Evolutionary conservation across 495 filamentous ascomycete genomes (phyloP), one percentile per base, ranked within the genome.

Genomic region (Penicillium robsamsonii): DNA sequence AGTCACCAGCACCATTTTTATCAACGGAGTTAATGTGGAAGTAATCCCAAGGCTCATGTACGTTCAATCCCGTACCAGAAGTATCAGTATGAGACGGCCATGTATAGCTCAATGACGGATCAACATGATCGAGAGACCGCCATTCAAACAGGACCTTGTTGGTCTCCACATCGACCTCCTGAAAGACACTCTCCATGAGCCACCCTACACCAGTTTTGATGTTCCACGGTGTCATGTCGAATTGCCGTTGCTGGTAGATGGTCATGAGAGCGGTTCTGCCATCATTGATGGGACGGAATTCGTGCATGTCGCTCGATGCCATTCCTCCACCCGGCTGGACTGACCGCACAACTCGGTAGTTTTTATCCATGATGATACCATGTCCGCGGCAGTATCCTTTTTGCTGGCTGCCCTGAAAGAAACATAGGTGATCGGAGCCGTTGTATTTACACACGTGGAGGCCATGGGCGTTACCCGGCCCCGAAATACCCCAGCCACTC

Each of bases 1-100:
- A 86, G 66, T 84, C 79, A 6, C 83, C 81, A 4, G 78, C 75
- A 0, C 43, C 42, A 62, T 82, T 78, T 65, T 84, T 84, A 60
- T 85, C 82, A 49, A 87, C 73, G 18, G 80, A 83, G 66, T 86
- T 85, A 68, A 87, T 82, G 66, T 85, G 83, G 70, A 85, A 86
- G 64, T 81, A 85, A 65, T 87, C 82, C 79, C 80, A 86, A 4
- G 83, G 78, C 56, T 79, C 64, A 53, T 61, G 63, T 41, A 72
- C 66, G 43, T 70, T 60, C 63, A 77, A 60, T 46, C 73, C 73
- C 22, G 75, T 71, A 31, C 78, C 72, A 57, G 72, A 75, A 49
- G 75, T 75, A 67, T 81, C 78, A 4, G 77, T 79, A 27, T 73
- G 68, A 22, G 63, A 55, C 42, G 76, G 74, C 59, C 64, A 75